Evolutionary conservation across 2,329 filamentous ascomycete species (phyloP).

Genomic region (Tolypocladium amazonense): DNA sequence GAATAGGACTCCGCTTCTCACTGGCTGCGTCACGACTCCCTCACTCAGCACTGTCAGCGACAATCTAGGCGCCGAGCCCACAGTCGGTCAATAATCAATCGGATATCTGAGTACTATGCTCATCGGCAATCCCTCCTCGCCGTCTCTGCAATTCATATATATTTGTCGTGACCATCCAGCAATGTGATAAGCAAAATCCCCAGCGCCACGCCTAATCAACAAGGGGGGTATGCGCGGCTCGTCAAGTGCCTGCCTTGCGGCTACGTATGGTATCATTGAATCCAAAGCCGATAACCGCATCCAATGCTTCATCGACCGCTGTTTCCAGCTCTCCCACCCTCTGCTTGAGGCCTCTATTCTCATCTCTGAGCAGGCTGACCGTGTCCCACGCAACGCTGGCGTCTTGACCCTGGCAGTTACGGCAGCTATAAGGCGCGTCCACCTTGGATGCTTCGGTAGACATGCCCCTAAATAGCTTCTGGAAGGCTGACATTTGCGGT

Average conservation of each 20-base stretch:
- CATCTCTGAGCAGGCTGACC: slow-evolving; percentile 48
- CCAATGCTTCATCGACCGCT: slow-evolving; percentile 50
- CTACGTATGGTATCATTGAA: slow-evolving; percentile 15
- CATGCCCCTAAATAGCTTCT: slow-evolving; percentile 31
- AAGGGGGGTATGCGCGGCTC: not conserved
- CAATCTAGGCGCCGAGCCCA: not conserved
- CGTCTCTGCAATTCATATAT: not conserved
- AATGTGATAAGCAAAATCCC: not conserved
- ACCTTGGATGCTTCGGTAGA: slow-evolving; percentile 22
- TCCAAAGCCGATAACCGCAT: slow-evolving; percentile 46
- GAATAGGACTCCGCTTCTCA: not conserved
- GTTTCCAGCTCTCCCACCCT: slow-evolving; percentile 48
- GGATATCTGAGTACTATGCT: not conserved
- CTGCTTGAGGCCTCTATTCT: slow-evolving; percentile 51
- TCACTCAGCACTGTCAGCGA: not conserved
- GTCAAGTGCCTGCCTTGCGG: not conserved
- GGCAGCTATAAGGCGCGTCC: slow-evolving; percentile 25
- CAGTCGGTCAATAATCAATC: not conserved
- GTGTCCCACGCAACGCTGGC: slow-evolving; percentile 55
- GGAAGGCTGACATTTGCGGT: slow-evolving; percentile 23
- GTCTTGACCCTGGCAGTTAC: slow-evolving; percentile 48
- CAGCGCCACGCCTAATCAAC: not conserved
- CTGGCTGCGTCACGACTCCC: not conserved
- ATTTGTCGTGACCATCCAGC: not conserved
- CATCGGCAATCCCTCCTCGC: not conserved